Evolutionary conservation across 768 basidiomycete genomes (phyloP), one percentile per base, ranked within the genome.

Genomic region (Tricholoma hemisulphureum): DNA sequence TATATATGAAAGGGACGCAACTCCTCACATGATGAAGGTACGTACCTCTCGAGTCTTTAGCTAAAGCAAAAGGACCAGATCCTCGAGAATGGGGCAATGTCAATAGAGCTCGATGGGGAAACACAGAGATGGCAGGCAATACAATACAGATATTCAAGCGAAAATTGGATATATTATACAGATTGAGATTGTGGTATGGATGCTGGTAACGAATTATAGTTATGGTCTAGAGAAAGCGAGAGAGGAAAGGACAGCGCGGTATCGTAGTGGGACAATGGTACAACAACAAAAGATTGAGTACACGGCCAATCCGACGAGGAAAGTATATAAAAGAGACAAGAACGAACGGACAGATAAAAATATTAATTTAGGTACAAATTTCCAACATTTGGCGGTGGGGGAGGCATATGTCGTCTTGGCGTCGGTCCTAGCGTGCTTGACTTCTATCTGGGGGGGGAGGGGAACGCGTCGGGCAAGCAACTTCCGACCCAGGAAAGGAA

Each of bases 131-230:
- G n/a, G n/a, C n/a, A n/a, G n/a, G n/a, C n/a, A n/a, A n/a, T n/a
- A n/a, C n/a, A n/a, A n/a, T n/a, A n/a, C n/a, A n/a, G n/a, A n/a
- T n/a, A 20, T 41, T 20, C 18, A n/a, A 41, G 39, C 21, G 11
- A 4, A 6, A 28, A 48, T 48, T 32, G 46, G 13, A 23, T 45
- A n/a, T 48, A 48, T 48, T 48, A 48, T 48, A 48, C 45, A 46
- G n/a, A 24, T 26, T 28, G 24, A 48, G 45, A 48, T 48, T 48
- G 46, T 48, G 46, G 46, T 48, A 48, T 48, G 46, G 46, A 48
- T 48, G 46, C 4, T 48, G 45, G 46, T 48, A 48, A 24, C 26
- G 16, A 23, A 48, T 48, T 48, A 48, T 13, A 21, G 26, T 14
- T 48, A 16, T 13, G 21, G 46, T 48, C 46, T 28, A 48, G 11